Evolutionary conservation across 2,329 filamentous ascomycete genomes (phyloP), one percentile per base, ranked within the genome.

Genomic region (Hirsutella minnesotensis): DNA sequence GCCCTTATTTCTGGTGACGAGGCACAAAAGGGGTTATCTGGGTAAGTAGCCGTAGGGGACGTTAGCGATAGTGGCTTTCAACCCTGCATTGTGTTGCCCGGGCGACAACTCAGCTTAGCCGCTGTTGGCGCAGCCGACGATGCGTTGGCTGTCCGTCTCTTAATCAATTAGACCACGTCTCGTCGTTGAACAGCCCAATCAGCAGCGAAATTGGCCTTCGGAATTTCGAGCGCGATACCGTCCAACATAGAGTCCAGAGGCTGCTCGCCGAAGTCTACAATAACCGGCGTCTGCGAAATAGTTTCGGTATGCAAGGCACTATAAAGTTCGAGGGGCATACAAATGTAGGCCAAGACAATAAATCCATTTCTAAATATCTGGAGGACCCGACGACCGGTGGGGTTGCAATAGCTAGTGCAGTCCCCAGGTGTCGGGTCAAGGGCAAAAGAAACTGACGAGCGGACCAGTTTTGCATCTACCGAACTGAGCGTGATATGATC

Each of bases 271-370:
- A 39, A 30, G 47, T 53, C 3, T 56, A 52, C 20, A 44, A 56
- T 2, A 43, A 67, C 35, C 15, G 49, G 12, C 19, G 40, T 9
- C 46, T 66, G 9, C 54, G 56, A 39, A 37, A 41, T 12, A 19
- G 34, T 22, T 52, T 68, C n/a, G 54, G 52, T 22, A 46, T 67
- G 4, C 30, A 44, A 15, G 59, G 61, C 40, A 55, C 54, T 1
- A 49, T 64, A 19, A 58, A 55, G 2, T 67, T 67, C 38, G 53
- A 64, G 44, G 64, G 56, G 48, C 53, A 64, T 39, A 62, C 53
- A 2, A 64, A 63, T 42, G 52, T 62, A 15, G 53, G 57, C 4
- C 22, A 29, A 31, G 45, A 34, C 27, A 49, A 56, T 13, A 42
- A 56, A 38, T 46, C 37, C 39, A 40, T 57, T 20, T 54, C 53